Percentiles rank a stretch among this genome's conserved stretches.
phyloP scores from a whole-genome alignment of 1,284 basidiomycete species.

The Cryptococcus deneoformans region DNA sequence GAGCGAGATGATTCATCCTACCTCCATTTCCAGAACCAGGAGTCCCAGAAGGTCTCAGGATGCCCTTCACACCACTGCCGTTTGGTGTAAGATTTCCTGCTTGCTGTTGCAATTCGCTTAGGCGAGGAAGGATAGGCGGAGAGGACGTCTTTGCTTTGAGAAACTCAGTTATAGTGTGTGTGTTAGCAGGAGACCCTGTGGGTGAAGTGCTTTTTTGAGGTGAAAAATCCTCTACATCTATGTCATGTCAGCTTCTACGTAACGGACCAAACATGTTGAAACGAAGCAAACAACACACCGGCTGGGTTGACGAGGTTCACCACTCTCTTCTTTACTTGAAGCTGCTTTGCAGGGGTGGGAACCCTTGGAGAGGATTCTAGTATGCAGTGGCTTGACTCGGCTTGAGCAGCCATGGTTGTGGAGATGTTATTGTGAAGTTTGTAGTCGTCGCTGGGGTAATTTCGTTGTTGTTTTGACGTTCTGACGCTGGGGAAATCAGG shows the following conservation, averaged over 20 bases:
- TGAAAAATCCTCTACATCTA: slow-evolving; percentile 19
- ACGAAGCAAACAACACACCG: slow-evolving; percentile 15
- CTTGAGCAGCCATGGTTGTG: too few species aligned
- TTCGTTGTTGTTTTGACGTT: too few species aligned
- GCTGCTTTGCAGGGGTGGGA: background rate
- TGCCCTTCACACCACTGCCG: slow-evolving; percentile 24
- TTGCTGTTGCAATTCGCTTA: slow-evolving; percentile 5
- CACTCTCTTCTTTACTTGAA: slow-evolving; percentile 16
- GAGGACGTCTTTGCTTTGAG: background rate
- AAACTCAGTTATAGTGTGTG: background rate
- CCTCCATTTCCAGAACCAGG: slow-evolving; percentile 43
- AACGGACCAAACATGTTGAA: background rate
- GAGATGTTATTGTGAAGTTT: too few species aligned
- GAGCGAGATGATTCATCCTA: slow-evolving; percentile 6
- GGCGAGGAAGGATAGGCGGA: background rate
- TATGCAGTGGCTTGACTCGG: too few species aligned
- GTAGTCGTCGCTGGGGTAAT: too few species aligned
- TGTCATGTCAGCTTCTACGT: too few species aligned
- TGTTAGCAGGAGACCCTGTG: background rate
- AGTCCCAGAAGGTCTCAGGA: slow-evolving; percentile 31
- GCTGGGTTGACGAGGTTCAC: slow-evolving; percentile 38
- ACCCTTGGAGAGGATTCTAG: background rate
- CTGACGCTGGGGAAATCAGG: too few species aligned
- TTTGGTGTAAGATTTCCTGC: background rate
- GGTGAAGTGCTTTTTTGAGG: background rate